These are phyloP conservation scores for Cardamine resedifolia DNA, from an alignment of 345 rosid species.

Conservation along the genomic window DNA sequence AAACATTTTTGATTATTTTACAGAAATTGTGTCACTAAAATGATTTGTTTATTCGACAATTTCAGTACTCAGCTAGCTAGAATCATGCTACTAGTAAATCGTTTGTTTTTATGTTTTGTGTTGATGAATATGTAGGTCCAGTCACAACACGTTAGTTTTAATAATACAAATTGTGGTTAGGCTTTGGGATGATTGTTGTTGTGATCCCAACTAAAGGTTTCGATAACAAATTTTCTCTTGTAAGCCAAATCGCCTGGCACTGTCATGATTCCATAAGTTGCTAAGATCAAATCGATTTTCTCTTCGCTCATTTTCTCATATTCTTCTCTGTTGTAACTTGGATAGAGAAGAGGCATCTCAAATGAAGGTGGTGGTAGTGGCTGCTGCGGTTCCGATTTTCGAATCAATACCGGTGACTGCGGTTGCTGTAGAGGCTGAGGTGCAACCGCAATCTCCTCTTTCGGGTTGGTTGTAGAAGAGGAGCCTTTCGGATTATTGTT, in stretches of 20 bases:
- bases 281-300: background rate
- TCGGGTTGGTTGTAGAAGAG: background rate
- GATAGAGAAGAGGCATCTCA: background rate
- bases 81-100: no score
- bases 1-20: no score
- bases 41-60: no score
- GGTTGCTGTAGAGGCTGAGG: background rate
- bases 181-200: background rate
- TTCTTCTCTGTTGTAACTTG: background rate
- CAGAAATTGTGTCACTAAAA: no score
- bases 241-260: background rate
- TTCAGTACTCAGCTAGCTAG: no score
- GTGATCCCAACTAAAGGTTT: background rate
- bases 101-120: background rate
- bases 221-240: background rate
- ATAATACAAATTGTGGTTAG: background rate
- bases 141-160: background rate
- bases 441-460: background rate
- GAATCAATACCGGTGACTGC: background rate
- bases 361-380: background rate
- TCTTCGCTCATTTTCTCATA: background rate
- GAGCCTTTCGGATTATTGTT: background rate
- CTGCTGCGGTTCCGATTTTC: background rate
- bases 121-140: background rate
- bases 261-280: background rate